phyloP scores from a whole-genome alignment of 768 basidiomycete genomes.

The Leccinum longicurvipes region DNA sequence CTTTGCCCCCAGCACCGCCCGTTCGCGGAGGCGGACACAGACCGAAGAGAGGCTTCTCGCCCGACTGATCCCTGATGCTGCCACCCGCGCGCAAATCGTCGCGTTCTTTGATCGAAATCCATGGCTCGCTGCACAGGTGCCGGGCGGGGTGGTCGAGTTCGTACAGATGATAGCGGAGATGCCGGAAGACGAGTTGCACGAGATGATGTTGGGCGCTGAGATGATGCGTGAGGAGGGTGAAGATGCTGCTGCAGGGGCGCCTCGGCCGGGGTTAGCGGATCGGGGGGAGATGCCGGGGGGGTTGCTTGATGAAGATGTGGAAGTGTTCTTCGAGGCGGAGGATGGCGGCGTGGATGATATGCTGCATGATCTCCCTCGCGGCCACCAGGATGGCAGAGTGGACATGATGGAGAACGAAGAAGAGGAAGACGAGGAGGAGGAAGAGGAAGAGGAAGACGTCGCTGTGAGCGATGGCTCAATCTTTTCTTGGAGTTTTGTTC shows the following conservation, averaged over 20 bases:
- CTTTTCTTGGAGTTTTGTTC: neutral
- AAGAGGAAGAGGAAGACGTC: conserved; percentile 39
- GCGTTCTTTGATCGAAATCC: conserved; percentile 60
- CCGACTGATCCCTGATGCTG: conserved; percentile 55
- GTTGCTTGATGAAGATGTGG: conserved; percentile 41
- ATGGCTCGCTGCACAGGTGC: conserved; percentile 52
- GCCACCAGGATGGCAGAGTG: conserved; percentile 25
- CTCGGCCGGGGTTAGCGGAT: conserved; percentile 20
- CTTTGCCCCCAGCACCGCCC: conserved; percentile 27
- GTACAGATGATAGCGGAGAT: conserved; percentile 52
- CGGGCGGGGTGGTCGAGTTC: conserved; percentile 64
- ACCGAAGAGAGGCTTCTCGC: conserved; percentile 52
- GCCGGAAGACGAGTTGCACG: conserved; percentile 57
- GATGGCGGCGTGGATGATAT: conserved; percentile 21
- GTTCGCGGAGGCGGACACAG: conserved; percentile 39
- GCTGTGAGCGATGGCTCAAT: conserved; percentile 37
- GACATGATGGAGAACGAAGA: conserved; percentile 38
- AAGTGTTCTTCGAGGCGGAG: conserved; percentile 25
- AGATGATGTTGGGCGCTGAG: conserved; percentile 50
- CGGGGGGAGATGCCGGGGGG: conserved; percentile 38
- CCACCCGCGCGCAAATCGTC: conserved; percentile 55
- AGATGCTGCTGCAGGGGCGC: conserved; percentile 20
- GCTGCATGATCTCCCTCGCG: conserved; percentile 15
- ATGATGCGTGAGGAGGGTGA: conserved; percentile 34
- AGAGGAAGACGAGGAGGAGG: conserved; percentile 34